Evolutionary conservation across 2,329 filamentous ascomycete genomes (phyloP).

Genomic region (Botrytis pseudocinerea): DNA sequence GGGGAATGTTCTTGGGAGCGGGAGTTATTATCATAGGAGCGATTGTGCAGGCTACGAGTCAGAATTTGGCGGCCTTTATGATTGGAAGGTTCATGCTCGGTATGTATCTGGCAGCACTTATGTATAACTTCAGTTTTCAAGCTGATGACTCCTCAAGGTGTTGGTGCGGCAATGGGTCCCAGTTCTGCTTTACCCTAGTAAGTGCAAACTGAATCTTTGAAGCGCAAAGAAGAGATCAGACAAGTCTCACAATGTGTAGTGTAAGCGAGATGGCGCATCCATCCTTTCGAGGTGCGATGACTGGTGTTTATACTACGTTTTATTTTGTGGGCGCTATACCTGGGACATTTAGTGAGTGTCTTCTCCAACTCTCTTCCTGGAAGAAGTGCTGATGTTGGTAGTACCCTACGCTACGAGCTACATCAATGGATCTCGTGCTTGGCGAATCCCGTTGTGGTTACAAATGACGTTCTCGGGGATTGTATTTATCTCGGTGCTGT

Average conservation of each 20-base stretch:
- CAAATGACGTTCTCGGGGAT: slow-evolving; percentile 36
- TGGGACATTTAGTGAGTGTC: slow-evolving; percentile 23
- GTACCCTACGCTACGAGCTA: slow-evolving; percentile 23
- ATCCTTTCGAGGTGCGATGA: slow-evolving; percentile 46
- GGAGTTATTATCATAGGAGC: slow-evolving; percentile 28
- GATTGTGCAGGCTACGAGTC: slow-evolving; percentile 32
- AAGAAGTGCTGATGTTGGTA: neutral
- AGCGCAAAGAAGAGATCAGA: no score
- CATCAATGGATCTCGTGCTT: slow-evolving; percentile 28
- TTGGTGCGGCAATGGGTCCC: slow-evolving; percentile 22
- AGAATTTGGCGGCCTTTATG: slow-evolving; percentile 46
- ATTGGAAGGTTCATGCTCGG: slow-evolving; percentile 58
- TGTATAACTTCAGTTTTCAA: neutral
- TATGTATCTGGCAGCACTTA: slow-evolving; percentile 45
- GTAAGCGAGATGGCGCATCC: slow-evolving; percentile 49
- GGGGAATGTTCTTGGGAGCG: slow-evolving; percentile 31
- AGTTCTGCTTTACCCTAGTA: slow-evolving; percentile 22
- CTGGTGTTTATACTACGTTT: slow-evolving; percentile 35
- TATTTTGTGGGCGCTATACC: slow-evolving; percentile 34
- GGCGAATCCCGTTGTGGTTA: slow-evolving; percentile 42
- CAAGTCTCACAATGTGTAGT: slow-evolving; percentile 38
- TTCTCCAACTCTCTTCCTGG: fast-evolving
- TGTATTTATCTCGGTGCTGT: slow-evolving; percentile 45
- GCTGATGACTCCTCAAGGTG: slow-evolving; percentile 33
- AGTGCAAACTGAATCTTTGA: slow-evolving; percentile 35